phyloP scores from a whole-genome alignment of 495 filamentous ascomycete species.

The Talaromyces trachyspermus region DNA sequence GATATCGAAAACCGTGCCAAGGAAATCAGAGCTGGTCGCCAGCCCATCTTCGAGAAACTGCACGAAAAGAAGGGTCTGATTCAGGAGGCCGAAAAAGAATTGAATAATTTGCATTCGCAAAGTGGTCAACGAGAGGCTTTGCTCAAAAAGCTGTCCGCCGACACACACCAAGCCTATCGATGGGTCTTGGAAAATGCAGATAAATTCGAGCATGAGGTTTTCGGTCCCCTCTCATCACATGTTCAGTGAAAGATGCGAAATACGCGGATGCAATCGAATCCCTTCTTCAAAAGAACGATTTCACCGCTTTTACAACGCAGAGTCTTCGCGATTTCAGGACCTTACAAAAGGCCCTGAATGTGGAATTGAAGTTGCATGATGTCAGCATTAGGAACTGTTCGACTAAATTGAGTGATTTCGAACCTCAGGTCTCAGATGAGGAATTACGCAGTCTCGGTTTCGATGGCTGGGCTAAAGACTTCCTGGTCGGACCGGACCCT shows the following conservation, averaged over 20 bases:
- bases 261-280: conserved; percentile 72
- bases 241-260: conserved; percentile 67
- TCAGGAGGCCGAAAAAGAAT: conserved; percentile 34
- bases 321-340: conserved; percentile 64
- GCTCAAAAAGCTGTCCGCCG: conserved; percentile 46
- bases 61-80: conserved; percentile 23
- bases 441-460: conserved; percentile 58
- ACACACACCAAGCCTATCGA: conserved; percentile 64
- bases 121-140: conserved; percentile 65
- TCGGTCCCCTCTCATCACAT: conserved; percentile 77
- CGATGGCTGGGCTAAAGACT: conserved; percentile 72
- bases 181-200: conserved; percentile 70
- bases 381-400: conserved; percentile 56
- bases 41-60: conserved; percentile 18
- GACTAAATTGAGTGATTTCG: conserved; percentile 41
- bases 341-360: conserved; percentile 38
- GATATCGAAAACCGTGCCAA: conserved; percentile 21
- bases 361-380: conserved; percentile 51
- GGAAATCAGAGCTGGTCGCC: conserved; percentile 23
- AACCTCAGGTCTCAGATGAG: conserved; percentile 43
- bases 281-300: conserved; percentile 53
- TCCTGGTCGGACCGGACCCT: conserved; percentile 69
- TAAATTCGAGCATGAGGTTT: conserved; percentile 72
- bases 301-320: conserved; percentile 69
- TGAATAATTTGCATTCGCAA: conserved; percentile 62